These are phyloP conservation scores for Sarocladium strictum DNA, from an alignment of 2,329 filamentous ascomycete species.

Conservation along the genomic window DNA sequence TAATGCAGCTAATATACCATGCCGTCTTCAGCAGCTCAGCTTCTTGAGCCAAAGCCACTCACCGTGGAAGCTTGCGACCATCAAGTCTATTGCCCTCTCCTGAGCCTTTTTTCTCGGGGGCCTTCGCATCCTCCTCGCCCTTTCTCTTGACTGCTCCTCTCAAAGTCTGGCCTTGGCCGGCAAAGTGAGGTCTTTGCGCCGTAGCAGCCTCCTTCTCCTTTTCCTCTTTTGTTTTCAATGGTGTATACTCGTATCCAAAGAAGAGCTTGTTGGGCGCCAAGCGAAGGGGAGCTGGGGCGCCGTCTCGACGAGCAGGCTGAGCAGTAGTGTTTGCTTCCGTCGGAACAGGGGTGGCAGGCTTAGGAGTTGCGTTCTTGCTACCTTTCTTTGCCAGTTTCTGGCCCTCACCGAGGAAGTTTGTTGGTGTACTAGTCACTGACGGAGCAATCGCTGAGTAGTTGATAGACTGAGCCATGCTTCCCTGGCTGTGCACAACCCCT, in stretches of 20 bases:
- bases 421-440: constrained; percentile 61
- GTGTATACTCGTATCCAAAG: constrained; percentile 91
- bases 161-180: constrained; percentile 78
- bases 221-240: constrained; percentile 72
- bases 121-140: constrained; percentile 43
- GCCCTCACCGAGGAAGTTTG: constrained; percentile 74
- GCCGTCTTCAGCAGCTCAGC: not conserved
- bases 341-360: constrained; percentile 64
- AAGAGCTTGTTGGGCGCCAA: constrained; percentile 87
- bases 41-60: constrained; percentile 18
- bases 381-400: constrained; percentile 81
- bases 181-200: constrained; percentile 68
- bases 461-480: constrained; percentile 96
- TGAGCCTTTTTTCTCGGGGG: constrained; percentile 39
- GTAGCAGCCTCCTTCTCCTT: constrained; percentile 59
- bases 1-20: constrained; percentile 17
- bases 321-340: constrained; percentile 18
- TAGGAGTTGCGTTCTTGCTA: constrained; percentile 60
- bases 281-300: constrained; percentile 81
- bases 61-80: constrained; percentile 24
- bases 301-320: constrained; percentile 44
- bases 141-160: constrained; percentile 67
- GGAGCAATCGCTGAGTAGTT: constrained; percentile 91
- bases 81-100: constrained; percentile 39
- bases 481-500: constrained; percentile 74